Conservation (phyloP, 2,329 filamentous ascomycete genomes). For the Aureobasidium sp. region DNA sequence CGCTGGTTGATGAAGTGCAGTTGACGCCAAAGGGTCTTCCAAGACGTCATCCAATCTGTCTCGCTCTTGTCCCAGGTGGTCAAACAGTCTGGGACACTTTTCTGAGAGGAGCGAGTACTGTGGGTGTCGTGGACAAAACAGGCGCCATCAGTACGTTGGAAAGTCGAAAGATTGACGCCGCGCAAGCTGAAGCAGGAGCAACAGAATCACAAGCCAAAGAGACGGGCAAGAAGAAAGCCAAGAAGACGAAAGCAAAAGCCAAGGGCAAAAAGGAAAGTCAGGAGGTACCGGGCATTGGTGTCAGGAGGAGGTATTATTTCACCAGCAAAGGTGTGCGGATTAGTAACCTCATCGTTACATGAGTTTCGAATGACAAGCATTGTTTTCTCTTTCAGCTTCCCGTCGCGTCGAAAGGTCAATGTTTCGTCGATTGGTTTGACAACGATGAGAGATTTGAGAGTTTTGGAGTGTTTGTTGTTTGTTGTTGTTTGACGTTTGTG, state of each 20-base stretch:
- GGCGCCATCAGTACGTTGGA: conserved; percentile 8
- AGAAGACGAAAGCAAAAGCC: conserved; percentile 53
- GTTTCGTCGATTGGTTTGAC: too few species aligned
- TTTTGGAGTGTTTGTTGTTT: too few species aligned
- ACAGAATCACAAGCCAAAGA: conserved; percentile 6
- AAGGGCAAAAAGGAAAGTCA: conserved; percentile 35
- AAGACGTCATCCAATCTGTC: conserved; percentile 63
- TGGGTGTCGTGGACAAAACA: conserved; percentile 18
- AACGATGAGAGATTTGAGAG: too few species aligned
- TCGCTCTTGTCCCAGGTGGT: conserved; percentile 74
- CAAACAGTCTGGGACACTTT: conserved; percentile 57
- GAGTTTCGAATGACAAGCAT: background rate
- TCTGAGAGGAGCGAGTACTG: conserved; percentile 40
- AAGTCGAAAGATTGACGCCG: background rate
- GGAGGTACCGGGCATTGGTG: conserved; percentile 49
- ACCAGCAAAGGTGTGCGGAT: conserved; percentile 73
- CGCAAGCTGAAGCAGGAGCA: background rate
- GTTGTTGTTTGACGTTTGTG: too few species aligned
- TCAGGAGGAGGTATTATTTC: conserved; percentile 70
- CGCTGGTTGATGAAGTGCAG: conserved; percentile 69
- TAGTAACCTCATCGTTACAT: conserved; percentile 51
- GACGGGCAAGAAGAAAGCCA: conserved; percentile 12
- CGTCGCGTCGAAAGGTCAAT: too few species aligned
- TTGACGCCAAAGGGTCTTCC: conserved; percentile 59
- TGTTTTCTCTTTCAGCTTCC: too few species aligned